Evolutionary conservation across 176 grass and related monocot species (phyloP).

Genomic region (Lolium rigidum): DNA sequence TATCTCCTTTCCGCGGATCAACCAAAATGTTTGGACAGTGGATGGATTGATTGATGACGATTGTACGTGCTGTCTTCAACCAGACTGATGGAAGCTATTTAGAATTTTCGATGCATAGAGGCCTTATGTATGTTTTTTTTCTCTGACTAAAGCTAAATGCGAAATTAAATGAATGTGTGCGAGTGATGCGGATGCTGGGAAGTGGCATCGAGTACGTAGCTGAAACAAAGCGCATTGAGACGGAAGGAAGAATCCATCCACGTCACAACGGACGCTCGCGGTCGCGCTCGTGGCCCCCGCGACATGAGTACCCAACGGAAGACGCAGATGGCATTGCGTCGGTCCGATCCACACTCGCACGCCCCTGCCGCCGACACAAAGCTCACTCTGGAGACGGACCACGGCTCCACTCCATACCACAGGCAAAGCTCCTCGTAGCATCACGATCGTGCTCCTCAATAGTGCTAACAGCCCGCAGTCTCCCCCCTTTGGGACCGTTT

Average conservation of each 20-base stretch:
- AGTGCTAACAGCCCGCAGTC: too few species aligned
- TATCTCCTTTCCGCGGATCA: too few species aligned
- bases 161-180: too few species aligned
- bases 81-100: too few species aligned
- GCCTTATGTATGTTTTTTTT: too few species aligned
- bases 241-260: background rate
- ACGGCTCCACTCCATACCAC: background rate
- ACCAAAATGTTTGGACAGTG: too few species aligned
- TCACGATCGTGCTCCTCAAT: too few species aligned
- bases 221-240: background rate
- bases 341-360: background rate
- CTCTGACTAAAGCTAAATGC: too few species aligned
- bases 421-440: background rate
- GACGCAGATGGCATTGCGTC: background rate
- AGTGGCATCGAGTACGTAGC: conserved; percentile 2
- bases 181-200: background rate
- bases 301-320: conserved; percentile 10
- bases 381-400: background rate
- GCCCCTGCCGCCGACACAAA: conserved; percentile 6
- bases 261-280: background rate
- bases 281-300: background rate
- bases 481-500: too few species aligned
- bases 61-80: too few species aligned
- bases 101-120: too few species aligned
- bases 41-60: too few species aligned